Percentiles rank a stretch among this genome's conserved stretches.
These are phyloP conservation scores for Didymella glomerata DNA, from an alignment of 2,329 filamentous ascomycete species.

Conservation along the genomic window DNA sequence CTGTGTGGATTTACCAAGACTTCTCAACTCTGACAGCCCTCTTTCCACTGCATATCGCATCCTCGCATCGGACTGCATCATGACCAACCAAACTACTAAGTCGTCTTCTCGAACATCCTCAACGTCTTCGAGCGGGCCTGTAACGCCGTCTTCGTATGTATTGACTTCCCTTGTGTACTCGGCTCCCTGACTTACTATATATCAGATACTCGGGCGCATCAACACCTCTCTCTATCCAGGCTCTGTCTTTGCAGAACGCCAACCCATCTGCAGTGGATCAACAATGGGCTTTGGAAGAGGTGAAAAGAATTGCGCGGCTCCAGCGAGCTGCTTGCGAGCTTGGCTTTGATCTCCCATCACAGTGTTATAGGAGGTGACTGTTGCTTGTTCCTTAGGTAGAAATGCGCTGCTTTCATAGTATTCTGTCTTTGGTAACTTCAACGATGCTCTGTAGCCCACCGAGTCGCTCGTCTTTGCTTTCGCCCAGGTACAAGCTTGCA, in stretches of 20 bases:
- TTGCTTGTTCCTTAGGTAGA: neutral
- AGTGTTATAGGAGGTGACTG: conserved; percentile 10
- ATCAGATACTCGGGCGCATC: conserved; percentile 4
- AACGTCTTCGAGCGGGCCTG: neutral
- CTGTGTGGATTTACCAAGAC: neutral
- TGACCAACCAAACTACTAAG: conserved; percentile 1
- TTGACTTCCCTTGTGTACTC: neutral
- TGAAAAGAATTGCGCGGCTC: conserved; percentile 6
- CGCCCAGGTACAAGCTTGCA: conserved; percentile 66
- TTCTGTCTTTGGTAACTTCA: conserved; percentile 43
- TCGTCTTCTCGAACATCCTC: neutral
- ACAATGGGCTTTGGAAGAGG: conserved; percentile 14
- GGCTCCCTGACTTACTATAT: neutral
- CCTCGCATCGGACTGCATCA: neutral
- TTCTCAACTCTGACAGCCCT: neutral
- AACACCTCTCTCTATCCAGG: conserved; percentile 10
- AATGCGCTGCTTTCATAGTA: conserved; percentile 23
- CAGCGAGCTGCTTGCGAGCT: conserved; percentile 15
- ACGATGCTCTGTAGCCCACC: conserved; percentile 59
- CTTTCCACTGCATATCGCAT: neutral
- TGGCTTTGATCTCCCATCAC: conserved; percentile 14
- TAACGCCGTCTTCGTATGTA: conserved; percentile 4
- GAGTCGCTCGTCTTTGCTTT: conserved; percentile 56
- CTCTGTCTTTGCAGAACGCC: conserved; percentile 6
- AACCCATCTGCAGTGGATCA: conserved; percentile 5